phyloP scores from a whole-genome alignment of 176 grass and related monocot genomes.

The Chloris gayana region DNA sequence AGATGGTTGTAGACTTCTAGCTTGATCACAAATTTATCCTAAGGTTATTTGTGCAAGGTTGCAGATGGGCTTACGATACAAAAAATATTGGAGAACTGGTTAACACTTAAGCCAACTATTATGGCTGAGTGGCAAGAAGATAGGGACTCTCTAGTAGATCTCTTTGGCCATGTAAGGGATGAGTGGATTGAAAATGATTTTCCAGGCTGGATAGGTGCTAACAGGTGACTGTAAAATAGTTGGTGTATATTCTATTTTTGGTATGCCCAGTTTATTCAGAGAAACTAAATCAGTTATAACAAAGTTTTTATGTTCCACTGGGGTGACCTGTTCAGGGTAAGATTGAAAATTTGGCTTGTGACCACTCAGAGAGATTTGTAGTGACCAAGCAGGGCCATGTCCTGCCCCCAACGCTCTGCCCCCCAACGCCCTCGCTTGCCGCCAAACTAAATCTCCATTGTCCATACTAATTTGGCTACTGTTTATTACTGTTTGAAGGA shows the following conservation, averaged over 20 bases:
- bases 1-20: constrained; percentile 31
- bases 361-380: no score
- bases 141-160: constrained; percentile 70
- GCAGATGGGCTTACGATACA: constrained; percentile 77
- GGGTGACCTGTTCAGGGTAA: no score
- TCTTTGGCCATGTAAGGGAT: constrained; percentile 87
- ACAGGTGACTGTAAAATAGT: constrained; percentile 59
- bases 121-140: constrained; percentile 89
- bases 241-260: neutral
- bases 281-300: constrained; percentile 19
- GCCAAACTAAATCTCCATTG: no score
- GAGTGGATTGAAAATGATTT: constrained; percentile 98
- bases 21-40: constrained; percentile 39
- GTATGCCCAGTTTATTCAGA: neutral
- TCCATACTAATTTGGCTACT: no score
- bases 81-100: constrained; percentile 78
- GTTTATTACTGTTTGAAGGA: constrained; percentile 10
- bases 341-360: no score
- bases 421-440: no score
- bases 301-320: neutral
- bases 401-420: no score
- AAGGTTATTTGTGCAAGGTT: constrained; percentile 65
- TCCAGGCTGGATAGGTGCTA: constrained; percentile 80
- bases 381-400: no score
- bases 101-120: constrained; percentile 69